Conservation (phyloP, 208 protist genomes). For the Acanthamoeba culbertsoni region DNA sequence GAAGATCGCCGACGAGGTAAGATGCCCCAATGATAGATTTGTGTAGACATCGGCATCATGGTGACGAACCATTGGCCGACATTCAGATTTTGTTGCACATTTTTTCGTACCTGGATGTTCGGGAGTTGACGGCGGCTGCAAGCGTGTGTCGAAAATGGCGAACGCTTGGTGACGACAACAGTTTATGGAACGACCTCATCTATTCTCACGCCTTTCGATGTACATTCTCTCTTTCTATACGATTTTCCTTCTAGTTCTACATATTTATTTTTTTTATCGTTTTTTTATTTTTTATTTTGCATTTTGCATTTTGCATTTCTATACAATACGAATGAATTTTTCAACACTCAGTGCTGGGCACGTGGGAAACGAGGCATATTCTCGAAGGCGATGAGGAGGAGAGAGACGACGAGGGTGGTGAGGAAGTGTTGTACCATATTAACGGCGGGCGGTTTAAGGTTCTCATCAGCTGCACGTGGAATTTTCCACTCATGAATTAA, state of each 20-base stretch:
- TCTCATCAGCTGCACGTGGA: too few species aligned
- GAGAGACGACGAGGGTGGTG: neutral
- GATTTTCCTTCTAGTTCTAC: neutral
- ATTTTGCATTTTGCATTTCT: neutral
- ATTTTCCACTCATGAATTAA: too few species aligned
- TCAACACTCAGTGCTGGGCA: neutral
- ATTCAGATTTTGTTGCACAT: constrained; percentile 7
- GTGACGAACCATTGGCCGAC: neutral
- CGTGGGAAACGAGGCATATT: neutral
- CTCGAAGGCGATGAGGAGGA: neutral
- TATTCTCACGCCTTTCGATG: neutral
- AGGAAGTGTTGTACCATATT: constrained; percentile 6
- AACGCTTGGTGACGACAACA: neutral
- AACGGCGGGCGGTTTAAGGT: neutral
- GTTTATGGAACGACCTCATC: neutral
- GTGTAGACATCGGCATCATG: neutral
- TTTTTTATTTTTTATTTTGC: neutral
- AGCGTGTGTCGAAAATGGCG: neutral
- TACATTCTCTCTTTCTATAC: neutral
- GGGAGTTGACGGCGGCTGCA: neutral
- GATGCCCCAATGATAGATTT: neutral
- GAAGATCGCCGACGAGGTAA: neutral
- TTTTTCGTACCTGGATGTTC: neutral
- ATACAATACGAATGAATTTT: neutral
- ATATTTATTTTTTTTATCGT: neutral